Base-by-base conservation (phyloP, 108 stramenopile species). In the Epipyxis sp. region DNA sequence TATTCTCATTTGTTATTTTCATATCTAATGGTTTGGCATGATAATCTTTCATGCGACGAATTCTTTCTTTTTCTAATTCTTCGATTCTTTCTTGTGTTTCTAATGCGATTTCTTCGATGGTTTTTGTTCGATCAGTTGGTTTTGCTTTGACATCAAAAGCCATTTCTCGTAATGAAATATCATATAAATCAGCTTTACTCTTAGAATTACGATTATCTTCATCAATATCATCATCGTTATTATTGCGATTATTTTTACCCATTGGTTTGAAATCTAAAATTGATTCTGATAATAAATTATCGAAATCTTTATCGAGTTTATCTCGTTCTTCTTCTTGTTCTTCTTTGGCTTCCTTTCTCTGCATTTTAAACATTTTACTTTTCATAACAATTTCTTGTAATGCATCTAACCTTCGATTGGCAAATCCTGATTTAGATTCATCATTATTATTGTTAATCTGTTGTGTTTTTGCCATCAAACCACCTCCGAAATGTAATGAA, bases 1-100 rank as follows among this genome's bases (percentile, higher is more conserved):
- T n/a, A n/a, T n/a, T n/a, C n/a, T n/a, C n/a, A n/a, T n/a, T n/a
- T n/a, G n/a, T n/a, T n/a, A n/a, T n/a, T n/a, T n/a, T n/a, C n/a
- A n/a, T n/a, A n/a, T n/a, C n/a, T n/a, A n/a, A 43, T 27, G 0
- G 58, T 37, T 6, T 94, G 93, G 20, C 92, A 93, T 80, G 84
- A n/a, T n/a, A n/a, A n/a, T n/a, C n/a, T n/a, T n/a, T 86, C 96
- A 97, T 97, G 37, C 96, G 85, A 40, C 90, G 91, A 77, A 95
- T 45, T 10, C 96, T 85, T 39, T 86, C 82, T 27, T 92, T 91
- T 84, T 97, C 96, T 44, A 94, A 71, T 80, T 92, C 86, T 16
- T 95, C 91, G 62, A 97, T 79, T 59, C 86, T 80, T 30, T 94
- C 92, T 25, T 91, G 91, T 84, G 94, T 93, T 81, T 91, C 93